phyloP scores from a whole-genome alignment of 192 early-diverging fungal species.

The Coemansia sp. region DNA sequence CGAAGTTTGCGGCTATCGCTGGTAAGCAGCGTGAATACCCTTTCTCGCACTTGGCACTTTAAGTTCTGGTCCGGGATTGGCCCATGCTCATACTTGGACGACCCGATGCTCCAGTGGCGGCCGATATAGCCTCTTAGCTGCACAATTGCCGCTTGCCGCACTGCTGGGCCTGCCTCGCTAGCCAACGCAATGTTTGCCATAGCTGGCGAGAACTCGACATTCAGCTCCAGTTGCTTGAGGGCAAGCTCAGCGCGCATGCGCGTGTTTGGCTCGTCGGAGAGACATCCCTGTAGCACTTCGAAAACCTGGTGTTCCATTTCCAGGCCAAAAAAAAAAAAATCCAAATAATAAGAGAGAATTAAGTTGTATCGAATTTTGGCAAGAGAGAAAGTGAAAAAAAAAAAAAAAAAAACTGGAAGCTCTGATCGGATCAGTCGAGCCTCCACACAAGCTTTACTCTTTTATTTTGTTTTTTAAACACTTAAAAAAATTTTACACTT shows the following conservation, averaged over 20 bases:
- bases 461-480: not conserved
- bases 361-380: not conserved
- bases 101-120: conserved; percentile 70
- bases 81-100: conserved; percentile 52
- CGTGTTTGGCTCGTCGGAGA: conserved; percentile 63
- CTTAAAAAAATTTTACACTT: not conserved
- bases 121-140: conserved; percentile 72
- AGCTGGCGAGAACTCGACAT: conserved; percentile 65
- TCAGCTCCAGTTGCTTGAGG: conserved; percentile 63
- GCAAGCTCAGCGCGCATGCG: conserved; percentile 66
- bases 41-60: conserved; percentile 46
- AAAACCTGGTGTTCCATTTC: conserved; percentile 74
- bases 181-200: conserved; percentile 64
- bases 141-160: conserved; percentile 69
- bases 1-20: conserved; percentile 36
- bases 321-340: not conserved
- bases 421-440: too few relatives aligned
- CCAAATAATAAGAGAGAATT: not conserved
- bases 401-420: too few relatives aligned
- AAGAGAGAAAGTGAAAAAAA: too few relatives aligned
- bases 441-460: not conserved
- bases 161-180: conserved; percentile 58
- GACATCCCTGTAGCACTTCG: conserved; percentile 65
- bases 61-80: conserved; percentile 43
- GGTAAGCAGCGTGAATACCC: conserved; percentile 37